Evolutionary conservation across 805 yeast species (phyloP).

Genomic region (Barnettozyma pratensis): DNA sequence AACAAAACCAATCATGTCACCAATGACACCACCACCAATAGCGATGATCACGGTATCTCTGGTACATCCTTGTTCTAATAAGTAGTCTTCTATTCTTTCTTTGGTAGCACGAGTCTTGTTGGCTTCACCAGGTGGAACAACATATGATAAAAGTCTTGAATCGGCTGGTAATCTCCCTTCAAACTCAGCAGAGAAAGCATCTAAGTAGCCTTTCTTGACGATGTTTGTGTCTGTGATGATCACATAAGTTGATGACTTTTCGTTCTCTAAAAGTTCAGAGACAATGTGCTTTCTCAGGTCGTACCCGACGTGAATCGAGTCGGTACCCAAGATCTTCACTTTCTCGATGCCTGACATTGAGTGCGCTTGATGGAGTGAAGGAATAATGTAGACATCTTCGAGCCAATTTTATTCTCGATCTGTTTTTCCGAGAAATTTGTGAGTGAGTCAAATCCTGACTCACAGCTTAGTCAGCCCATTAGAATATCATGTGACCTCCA

Average conservation of each 20-base stretch:
- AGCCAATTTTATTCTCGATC: no score
- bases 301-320: constrained; percentile 87
- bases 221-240: constrained; percentile 84
- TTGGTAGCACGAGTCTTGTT: constrained; percentile 85
- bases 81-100: constrained; percentile 87
- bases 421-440: no score
- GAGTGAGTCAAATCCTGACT: not conserved
- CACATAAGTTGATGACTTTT: constrained; percentile 87
- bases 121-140: constrained; percentile 89
- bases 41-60: constrained; percentile 94
- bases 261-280: constrained; percentile 50
- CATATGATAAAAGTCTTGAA: constrained; percentile 66
- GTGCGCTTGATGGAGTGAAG: not conserved
- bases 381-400: no score
- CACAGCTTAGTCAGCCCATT: not conserved
- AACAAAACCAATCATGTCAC: constrained; percentile 97
- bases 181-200: constrained; percentile 40
- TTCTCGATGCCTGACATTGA: constrained; percentile 28
- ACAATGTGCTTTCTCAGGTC: constrained; percentile 72
- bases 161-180: constrained; percentile 38
- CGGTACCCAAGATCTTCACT: constrained; percentile 75
- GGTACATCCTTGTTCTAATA: constrained; percentile 81
- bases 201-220: constrained; percentile 57
- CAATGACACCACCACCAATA: constrained; percentile 97
- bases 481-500: no score